These are phyloP conservation scores for Atalantia buxifolia DNA, from an alignment of 345 rosid genomes.

Conservation along the genomic window DNA sequence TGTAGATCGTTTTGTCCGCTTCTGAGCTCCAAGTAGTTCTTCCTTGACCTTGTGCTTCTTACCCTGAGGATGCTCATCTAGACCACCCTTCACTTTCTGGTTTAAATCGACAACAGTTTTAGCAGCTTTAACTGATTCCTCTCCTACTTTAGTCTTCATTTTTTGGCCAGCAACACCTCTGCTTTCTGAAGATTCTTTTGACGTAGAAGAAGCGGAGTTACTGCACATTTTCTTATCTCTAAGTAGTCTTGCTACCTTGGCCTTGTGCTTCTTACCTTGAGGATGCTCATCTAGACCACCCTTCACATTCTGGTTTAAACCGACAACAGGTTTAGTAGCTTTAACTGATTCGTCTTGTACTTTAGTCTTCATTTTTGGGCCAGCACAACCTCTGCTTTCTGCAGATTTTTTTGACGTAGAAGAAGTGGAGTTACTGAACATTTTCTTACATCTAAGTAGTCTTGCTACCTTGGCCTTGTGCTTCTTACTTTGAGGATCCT, in stretches of 20 bases:
- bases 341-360: conserved; percentile 4
- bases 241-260: neutral
- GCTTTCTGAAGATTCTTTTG: conserved; percentile 24
- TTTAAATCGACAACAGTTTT: too few species aligned
- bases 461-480: conserved; percentile 36
- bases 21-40: too few species aligned
- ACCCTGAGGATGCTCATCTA: too few species aligned
- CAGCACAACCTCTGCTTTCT: neutral
- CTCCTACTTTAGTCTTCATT: too few species aligned
- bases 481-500: conserved; percentile 10
- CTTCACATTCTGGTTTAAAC: conserved; percentile 14
- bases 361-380: conserved; percentile 6
- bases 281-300: neutral
- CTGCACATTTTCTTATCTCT: neutral
- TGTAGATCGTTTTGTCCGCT: neutral
- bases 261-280: neutral
- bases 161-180: neutral
- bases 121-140: too few species aligned
- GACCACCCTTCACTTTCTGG: neutral
- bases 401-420: conserved; percentile 6
- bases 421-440: neutral
- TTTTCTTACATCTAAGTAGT: conserved; percentile 19
- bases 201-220: neutral
- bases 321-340: conserved; percentile 4
- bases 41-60: too few species aligned